Percentiles rank a stretch among this genome's conserved stretches.
These are phyloP conservation scores for Arthroderma uncinatum DNA, from an alignment of 2,329 filamentous ascomycete species.

Conservation along the genomic window DNA sequence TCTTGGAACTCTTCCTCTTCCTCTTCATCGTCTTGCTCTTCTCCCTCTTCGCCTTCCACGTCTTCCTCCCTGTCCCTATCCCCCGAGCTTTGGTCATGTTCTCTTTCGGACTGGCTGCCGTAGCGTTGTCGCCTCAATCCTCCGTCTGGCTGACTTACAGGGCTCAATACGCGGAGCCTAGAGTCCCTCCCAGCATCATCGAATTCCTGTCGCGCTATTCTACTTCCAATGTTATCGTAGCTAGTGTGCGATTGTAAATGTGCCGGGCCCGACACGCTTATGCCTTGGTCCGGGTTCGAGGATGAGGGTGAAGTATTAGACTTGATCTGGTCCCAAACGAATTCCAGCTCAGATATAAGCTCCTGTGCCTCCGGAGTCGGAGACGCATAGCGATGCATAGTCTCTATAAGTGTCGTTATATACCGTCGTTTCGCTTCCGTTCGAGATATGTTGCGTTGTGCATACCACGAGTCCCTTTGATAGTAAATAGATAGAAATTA, in stretches of 20 bases:
- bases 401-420: slow-evolving; percentile 86
- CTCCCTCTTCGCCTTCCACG: slow-evolving; percentile 29
- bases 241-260: slow-evolving; percentile 26
- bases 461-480: slow-evolving; percentile 79
- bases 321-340: slow-evolving; percentile 97
- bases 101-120: slow-evolving; percentile 27
- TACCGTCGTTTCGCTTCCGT: slow-evolving; percentile 93
- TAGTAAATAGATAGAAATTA: neutral
- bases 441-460: slow-evolving; percentile 67
- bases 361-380: slow-evolving; percentile 70
- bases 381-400: slow-evolving; percentile 90
- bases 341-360: slow-evolving; percentile 88
- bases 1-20: slow-evolving; percentile 20
- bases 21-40: slow-evolving; percentile 24
- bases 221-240: slow-evolving; percentile 28
- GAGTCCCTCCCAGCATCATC: slow-evolving; percentile 38
- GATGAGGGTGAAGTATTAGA: slow-evolving; percentile 61
- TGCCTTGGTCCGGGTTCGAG: slow-evolving; percentile 22
- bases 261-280: slow-evolving; percentile 20
- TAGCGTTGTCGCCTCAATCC: slow-evolving; percentile 29
- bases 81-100: slow-evolving; percentile 39
- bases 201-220: slow-evolving; percentile 23
- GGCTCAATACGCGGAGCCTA: slow-evolving; percentile 62
- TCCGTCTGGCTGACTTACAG: slow-evolving; percentile 75
- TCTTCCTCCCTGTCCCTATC: slow-evolving; percentile 43